Evolutionary conservation across 768 basidiomycete species (phyloP).

Genomic region (Pleurotus salmoneostramineus): DNA sequence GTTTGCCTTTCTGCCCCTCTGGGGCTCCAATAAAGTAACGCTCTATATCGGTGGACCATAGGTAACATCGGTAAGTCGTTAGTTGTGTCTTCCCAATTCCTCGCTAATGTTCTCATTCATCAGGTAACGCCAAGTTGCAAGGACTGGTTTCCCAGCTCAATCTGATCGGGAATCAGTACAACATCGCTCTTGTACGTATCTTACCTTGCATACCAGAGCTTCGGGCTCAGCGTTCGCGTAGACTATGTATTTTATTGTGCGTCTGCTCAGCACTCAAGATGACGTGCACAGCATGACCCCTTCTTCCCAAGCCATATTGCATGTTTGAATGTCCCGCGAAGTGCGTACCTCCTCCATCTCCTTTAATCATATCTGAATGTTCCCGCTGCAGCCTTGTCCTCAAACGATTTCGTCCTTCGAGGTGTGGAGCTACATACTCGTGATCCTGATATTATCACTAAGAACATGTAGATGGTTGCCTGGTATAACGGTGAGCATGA

Average conservation of each 20-base stretch:
- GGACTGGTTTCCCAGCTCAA: slow-evolving; percentile 55
- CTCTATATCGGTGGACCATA: slow-evolving; percentile 16
- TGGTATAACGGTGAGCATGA: slow-evolving; percentile 47
- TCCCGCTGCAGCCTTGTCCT: slow-evolving; percentile 40
- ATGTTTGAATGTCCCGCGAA: slow-evolving; percentile 71
- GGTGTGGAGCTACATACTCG: slow-evolving; percentile 26
- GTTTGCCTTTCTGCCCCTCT: slow-evolving; percentile 17
- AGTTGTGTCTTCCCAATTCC: not conserved
- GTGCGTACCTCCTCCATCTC: slow-evolving; percentile 26
- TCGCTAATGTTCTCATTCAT: slow-evolving; percentile 7
- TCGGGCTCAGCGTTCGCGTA: slow-evolving; percentile 15
- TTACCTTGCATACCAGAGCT: not conserved
- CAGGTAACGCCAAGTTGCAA: slow-evolving; percentile 65
- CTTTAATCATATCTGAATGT: not conserved
- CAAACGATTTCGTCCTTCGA: slow-evolving; percentile 62
- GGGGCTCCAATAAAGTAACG: not conserved
- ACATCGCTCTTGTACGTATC: slow-evolving; percentile 54
- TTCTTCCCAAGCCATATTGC: slow-evolving; percentile 46
- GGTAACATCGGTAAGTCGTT: slow-evolving; percentile 50
- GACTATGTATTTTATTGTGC: slow-evolving; percentile 71
- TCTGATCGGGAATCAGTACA: slow-evolving; percentile 57
- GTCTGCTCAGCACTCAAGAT: slow-evolving; percentile 15
- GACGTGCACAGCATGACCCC: not conserved
- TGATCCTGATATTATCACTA: not conserved
- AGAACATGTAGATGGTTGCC: slow-evolving; percentile 54